A percentile compares a stretch with the other conserved stretches of the same genome.
phyloP scores from a whole-genome alignment of 805 yeast genomes.

The Candida suzukii region DNA sequence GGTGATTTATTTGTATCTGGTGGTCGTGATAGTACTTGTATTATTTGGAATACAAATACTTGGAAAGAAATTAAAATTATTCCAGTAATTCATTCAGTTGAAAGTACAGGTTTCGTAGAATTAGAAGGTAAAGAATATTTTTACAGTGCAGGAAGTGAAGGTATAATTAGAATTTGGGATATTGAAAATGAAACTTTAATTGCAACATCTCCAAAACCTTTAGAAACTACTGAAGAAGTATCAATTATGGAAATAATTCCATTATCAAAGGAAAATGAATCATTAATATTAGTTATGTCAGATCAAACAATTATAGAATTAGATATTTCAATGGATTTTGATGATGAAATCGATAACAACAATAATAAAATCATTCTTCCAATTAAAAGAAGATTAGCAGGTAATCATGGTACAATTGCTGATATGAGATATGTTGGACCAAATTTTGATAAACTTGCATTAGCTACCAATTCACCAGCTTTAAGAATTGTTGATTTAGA shows the following conservation, averaged over 20 bases:
- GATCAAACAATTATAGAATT: slow-evolving; percentile 68
- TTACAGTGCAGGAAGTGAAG: slow-evolving; percentile 77
- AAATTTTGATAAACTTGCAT: slow-evolving; percentile 47
- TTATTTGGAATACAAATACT: slow-evolving; percentile 47
- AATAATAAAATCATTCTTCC: slow-evolving; percentile 30
- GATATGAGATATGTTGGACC: slow-evolving; percentile 80
- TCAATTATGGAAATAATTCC: slow-evolving; percentile 51
- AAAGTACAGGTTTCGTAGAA: slow-evolving; percentile 54
- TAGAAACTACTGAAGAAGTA: slow-evolving; percentile 63
- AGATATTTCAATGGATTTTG: slow-evolving; percentile 14
- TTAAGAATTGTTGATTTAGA: slow-evolving; percentile 64
- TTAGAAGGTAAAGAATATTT: slow-evolving; percentile 29
- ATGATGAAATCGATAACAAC: slow-evolving; percentile 20
- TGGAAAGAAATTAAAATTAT: slow-evolving; percentile 57
- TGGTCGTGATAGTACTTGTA: slow-evolving; percentile 79
- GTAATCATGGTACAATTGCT: slow-evolving; percentile 93
- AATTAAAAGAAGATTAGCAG: slow-evolving; percentile 58
- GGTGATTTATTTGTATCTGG: slow-evolving; percentile 65
- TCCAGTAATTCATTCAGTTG: slow-evolving; percentile 68
- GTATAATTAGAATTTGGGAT: slow-evolving; percentile 62
- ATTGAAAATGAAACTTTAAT: slow-evolving; percentile 38
- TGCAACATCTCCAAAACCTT: slow-evolving; percentile 39
- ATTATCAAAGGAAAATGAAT: slow-evolving; percentile 20
- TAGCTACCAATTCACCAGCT: slow-evolving; percentile 93
- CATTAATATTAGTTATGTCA: slow-evolving; percentile 53